These are phyloP conservation scores for Fomitopsis betulina DNA, from an alignment of 1,284 basidiomycete genomes.

Conservation along the genomic window DNA sequence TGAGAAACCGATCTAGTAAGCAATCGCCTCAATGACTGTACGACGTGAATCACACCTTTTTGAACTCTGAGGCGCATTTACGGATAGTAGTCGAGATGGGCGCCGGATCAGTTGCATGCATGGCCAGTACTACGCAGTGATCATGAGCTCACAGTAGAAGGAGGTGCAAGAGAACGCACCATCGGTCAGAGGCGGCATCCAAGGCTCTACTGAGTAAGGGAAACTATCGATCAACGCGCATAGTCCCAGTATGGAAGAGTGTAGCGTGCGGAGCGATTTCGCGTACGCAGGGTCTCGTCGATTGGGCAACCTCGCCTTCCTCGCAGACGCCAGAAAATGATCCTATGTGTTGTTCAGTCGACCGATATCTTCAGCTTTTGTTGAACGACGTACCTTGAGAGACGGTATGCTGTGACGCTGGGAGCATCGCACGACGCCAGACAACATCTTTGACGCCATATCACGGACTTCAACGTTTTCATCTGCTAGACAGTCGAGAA, in stretches of 20 bases:
- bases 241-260: slow-evolving; percentile 88
- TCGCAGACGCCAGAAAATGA: slow-evolving; percentile 69
- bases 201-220: slow-evolving; percentile 74
- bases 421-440: slow-evolving; percentile 89
- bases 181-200: slow-evolving; percentile 76
- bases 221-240: slow-evolving; percentile 80
- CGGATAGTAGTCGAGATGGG: slow-evolving; percentile 91
- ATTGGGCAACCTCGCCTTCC: slow-evolving; percentile 63
- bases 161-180: slow-evolving; percentile 34
- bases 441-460: slow-evolving; percentile 88
- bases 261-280: slow-evolving; percentile 70
- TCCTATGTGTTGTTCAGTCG: slow-evolving; percentile 42
- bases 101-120: slow-evolving; percentile 85
- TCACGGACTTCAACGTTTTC: slow-evolving; percentile 94
- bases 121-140: slow-evolving; percentile 53
- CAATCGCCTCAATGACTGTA: not conserved
- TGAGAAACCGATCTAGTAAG: not conserved
- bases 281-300: slow-evolving; percentile 73
- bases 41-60: slow-evolving; percentile 54
- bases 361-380: slow-evolving; percentile 6
- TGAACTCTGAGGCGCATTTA: slow-evolving; percentile 85
- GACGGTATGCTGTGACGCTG: slow-evolving; percentile 86
- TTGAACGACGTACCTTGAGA: slow-evolving; percentile 59
- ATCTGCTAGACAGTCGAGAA: slow-evolving; percentile 82
- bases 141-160: slow-evolving; percentile 5